phyloP scores from a whole-genome alignment of 2,329 filamentous ascomycete species.

The Pleomassaria siparia region DNA sequence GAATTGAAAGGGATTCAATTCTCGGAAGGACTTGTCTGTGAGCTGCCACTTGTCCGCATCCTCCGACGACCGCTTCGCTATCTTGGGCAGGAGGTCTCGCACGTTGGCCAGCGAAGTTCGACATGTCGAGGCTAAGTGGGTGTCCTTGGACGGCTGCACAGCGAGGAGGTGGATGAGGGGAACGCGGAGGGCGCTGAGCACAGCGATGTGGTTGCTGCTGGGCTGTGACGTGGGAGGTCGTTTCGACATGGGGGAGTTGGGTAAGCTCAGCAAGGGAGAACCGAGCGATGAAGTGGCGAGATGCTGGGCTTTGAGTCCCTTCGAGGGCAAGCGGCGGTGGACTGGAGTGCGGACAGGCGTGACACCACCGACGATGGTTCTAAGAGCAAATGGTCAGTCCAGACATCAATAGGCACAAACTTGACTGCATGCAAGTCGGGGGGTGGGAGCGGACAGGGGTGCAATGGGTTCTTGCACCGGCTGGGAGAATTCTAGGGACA shows the following conservation, averaged over 20 bases:
- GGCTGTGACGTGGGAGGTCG: constrained; percentile 47
- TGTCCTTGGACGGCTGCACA: constrained; percentile 33
- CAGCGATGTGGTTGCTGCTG: constrained; percentile 30
- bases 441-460: constrained; percentile 8
- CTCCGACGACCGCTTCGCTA: constrained; percentile 53
- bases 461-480: constrained; percentile 1
- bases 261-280: constrained; percentile 43
- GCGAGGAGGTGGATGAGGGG: constrained; percentile 58
- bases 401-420: constrained; percentile 10
- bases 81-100: constrained; percentile 48
- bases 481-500: constrained; percentile 7
- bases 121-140: constrained; percentile 34
- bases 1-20: constrained; percentile 64
- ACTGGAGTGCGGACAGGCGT: constrained; percentile 33
- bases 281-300: constrained; percentile 41
- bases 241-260: constrained; percentile 39
- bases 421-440: not conserved
- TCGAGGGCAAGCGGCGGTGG: constrained; percentile 41
- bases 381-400: constrained; percentile 34
- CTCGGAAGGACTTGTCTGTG: constrained; percentile 61
- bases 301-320: constrained; percentile 36
- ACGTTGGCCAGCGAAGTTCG: constrained; percentile 30
- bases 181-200: constrained; percentile 46
- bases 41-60: constrained; percentile 49
- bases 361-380: constrained; percentile 40